Evolutionary conservation across 805 yeast species (phyloP).

Genomic region (Starmerella bombicola): DNA sequence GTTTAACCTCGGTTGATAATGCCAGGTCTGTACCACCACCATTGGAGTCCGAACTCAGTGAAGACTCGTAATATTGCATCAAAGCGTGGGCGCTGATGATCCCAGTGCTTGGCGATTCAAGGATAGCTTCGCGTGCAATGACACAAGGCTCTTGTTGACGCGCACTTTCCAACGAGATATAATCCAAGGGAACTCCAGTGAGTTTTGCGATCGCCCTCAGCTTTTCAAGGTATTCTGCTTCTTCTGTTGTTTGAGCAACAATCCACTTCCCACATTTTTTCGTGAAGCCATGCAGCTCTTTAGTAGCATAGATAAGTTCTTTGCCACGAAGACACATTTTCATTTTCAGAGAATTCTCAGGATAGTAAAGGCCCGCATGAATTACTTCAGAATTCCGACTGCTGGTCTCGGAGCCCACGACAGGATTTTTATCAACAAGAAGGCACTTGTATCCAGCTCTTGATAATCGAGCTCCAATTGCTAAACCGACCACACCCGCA

Average conservation of each 20-base stretch:
- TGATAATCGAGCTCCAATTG: slow-evolving; percentile 58
- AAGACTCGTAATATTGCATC: slow-evolving; percentile 45
- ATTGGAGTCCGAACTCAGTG: slow-evolving; percentile 38
- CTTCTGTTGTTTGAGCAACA: slow-evolving; percentile 63
- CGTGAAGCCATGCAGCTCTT: slow-evolving; percentile 42
- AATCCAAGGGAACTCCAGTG: slow-evolving; percentile 48
- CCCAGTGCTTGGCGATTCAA: slow-evolving; percentile 73
- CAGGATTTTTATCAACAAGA: slow-evolving; percentile 54
- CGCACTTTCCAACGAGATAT: slow-evolving; percentile 39
- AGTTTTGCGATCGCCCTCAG: slow-evolving; percentile 39
- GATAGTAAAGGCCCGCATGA: slow-evolving; percentile 83
- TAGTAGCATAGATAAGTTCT: slow-evolving; percentile 42
- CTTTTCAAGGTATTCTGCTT: slow-evolving; percentile 45
- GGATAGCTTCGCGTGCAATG: slow-evolving; percentile 45
- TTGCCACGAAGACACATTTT: slow-evolving; percentile 66
- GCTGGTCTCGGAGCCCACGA: slow-evolving; percentile 68
- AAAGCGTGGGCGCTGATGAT: slow-evolving; percentile 71
- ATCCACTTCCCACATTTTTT: slow-evolving; percentile 64
- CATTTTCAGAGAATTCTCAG: slow-evolving; percentile 53
- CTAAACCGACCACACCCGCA: slow-evolving; percentile 75
- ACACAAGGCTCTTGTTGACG: slow-evolving; percentile 51
- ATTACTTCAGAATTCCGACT: slow-evolving; percentile 87
- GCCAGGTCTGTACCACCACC: slow-evolving; percentile 46
- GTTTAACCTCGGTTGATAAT: slow-evolving; percentile 45
- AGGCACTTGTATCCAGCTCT: slow-evolving; percentile 42